Conservation (phyloP, 1,284 basidiomycete genomes). For the Austroboletus olivaceoglutinosus region DNA sequence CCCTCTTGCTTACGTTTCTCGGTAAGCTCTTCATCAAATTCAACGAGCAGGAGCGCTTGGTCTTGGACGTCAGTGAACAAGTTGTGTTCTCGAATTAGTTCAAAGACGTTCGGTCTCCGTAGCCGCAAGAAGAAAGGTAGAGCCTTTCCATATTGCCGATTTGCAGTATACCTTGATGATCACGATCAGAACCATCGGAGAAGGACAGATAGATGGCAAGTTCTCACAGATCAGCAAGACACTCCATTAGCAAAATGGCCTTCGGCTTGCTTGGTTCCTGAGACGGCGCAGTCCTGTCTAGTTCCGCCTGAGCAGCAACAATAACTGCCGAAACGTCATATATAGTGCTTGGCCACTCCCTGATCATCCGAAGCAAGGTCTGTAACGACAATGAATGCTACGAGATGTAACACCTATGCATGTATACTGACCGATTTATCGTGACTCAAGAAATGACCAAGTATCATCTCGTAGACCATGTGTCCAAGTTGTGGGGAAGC, state of each 20-base stretch:
- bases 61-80: slow-evolving; percentile 95
- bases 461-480: slow-evolving; percentile 93
- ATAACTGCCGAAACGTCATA: slow-evolving; percentile 89
- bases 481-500: slow-evolving; percentile 77
- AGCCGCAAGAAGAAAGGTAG: slow-evolving; percentile 87
- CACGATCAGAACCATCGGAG: neutral
- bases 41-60: slow-evolving; percentile 86
- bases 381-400: slow-evolving; percentile 32
- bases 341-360: slow-evolving; percentile 87
- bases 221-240: slow-evolving; percentile 83
- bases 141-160: slow-evolving; percentile 92
- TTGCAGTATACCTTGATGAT: slow-evolving; percentile 57
- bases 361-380: slow-evolving; percentile 77
- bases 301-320: slow-evolving; percentile 80
- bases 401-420: neutral
- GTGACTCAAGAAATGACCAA: slow-evolving; percentile 81
- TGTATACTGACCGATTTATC: slow-evolving; percentile 63
- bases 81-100: slow-evolving; percentile 92
- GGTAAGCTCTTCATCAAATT: slow-evolving; percentile 90
- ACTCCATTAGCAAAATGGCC: slow-evolving; percentile 77
- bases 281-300: slow-evolving; percentile 65
- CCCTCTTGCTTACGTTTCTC: slow-evolving; percentile 52
- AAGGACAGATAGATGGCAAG: neutral
- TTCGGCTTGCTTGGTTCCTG: slow-evolving; percentile 38
- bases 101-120: slow-evolving; percentile 87